These are phyloP conservation scores for Gnomoniopsis sp. DNA, from an alignment of 2,329 filamentous ascomycete genomes.

Conservation along the genomic window DNA sequence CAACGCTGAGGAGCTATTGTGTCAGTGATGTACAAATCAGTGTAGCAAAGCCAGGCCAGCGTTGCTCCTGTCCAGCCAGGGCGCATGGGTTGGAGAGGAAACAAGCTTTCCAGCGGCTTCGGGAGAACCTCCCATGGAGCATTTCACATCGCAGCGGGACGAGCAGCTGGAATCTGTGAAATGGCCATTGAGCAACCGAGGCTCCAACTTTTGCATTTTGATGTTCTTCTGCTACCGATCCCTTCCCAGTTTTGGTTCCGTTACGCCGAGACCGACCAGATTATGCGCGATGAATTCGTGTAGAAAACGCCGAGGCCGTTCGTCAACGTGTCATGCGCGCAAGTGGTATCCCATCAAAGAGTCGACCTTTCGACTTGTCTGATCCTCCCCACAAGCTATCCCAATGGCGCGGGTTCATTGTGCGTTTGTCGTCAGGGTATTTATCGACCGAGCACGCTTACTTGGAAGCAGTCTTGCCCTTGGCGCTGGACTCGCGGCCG, in stretches of 20 bases:
- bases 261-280: conserved; percentile 25
- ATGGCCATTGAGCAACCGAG: conserved; percentile 66
- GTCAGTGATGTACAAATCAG: conserved; percentile 10
- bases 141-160: conserved; percentile 56
- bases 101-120: conserved; percentile 45
- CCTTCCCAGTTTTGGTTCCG: conserved; percentile 17
- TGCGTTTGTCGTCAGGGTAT: neutral
- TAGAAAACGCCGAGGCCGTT: conserved; percentile 3
- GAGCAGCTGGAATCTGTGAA: conserved; percentile 49
- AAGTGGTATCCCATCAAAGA: conserved; percentile 15
- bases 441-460: conserved; percentile 33
- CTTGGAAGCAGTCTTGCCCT: conserved; percentile 61
- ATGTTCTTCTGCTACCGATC: conserved; percentile 29
- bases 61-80: neutral
- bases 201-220: conserved; percentile 34
- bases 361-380: conserved; percentile 11
- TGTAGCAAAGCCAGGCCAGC: neutral
- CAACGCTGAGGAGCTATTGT: neutral
- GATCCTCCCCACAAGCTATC: conserved; percentile 17
- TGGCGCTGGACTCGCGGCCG: conserved; percentile 72
- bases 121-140: conserved; percentile 75
- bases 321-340: conserved; percentile 1
- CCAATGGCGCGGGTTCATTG: conserved; percentile 9
- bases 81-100: neutral
- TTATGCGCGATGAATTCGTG: conserved; percentile 6